These are phyloP conservation scores for Phaeosphaeriaceae sp. DNA, from an alignment of 2,329 filamentous ascomycete genomes.

Conservation along the genomic window DNA sequence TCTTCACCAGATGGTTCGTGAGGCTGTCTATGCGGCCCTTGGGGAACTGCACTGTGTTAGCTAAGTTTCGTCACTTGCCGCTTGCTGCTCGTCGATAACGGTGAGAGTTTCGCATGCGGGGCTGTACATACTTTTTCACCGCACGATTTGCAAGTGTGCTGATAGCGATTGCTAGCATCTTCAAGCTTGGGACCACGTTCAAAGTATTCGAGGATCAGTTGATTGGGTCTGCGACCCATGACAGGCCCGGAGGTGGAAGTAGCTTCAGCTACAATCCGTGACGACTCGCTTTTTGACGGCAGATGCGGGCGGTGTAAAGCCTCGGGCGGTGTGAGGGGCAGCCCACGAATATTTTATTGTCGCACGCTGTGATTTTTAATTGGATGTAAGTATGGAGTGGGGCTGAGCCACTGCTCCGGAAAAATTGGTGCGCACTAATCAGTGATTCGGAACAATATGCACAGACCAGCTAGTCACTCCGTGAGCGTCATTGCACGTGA, in stretches of 20 bases:
- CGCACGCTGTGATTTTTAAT: too few relatives aligned
- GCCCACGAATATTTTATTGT: neutral
- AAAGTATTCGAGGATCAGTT: conserved; percentile 87
- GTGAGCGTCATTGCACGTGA: too few relatives aligned
- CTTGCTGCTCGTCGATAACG: conserved; percentile 15
- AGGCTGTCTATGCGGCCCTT: conserved; percentile 88
- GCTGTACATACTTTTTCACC: conserved; percentile 67
- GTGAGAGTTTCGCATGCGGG: conserved; percentile 19
- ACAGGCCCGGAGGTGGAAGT: conserved; percentile 9
- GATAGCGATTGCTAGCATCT: conserved; percentile 89
- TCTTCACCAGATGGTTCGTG: conserved; percentile 81
- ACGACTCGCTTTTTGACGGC: conserved; percentile 10
- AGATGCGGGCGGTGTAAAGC: conserved; percentile 10
- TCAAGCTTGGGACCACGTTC: conserved; percentile 83
- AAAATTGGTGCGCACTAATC: too few relatives aligned
- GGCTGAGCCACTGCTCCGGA: too few relatives aligned
- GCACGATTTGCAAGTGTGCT: conserved; percentile 87
- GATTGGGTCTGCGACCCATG: conserved; percentile 86
- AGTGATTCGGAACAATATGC: too few relatives aligned
- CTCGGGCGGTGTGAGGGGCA: conserved; percentile 10
- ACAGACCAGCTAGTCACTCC: too few relatives aligned
- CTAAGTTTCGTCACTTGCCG: neutral
- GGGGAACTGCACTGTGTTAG: conserved; percentile 64
- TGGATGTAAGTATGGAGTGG: too few relatives aligned
- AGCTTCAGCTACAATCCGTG: conserved; percentile 4